These are phyloP conservation scores for Fusarium sp. DNA, from an alignment of 2,329 filamentous ascomycete genomes.

Conservation along the genomic window DNA sequence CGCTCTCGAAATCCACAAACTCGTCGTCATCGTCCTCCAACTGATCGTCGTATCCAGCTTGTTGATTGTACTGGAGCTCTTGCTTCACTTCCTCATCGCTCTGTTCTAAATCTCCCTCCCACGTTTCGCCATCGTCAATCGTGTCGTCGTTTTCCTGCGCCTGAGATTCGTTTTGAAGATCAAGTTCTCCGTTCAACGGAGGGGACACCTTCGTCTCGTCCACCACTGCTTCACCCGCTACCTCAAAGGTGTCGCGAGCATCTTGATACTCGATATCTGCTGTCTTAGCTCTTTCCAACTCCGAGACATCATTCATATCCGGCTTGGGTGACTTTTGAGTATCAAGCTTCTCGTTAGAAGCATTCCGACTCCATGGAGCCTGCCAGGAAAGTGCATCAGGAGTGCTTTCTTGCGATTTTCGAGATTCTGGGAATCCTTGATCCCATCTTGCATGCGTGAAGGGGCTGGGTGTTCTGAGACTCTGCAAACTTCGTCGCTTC, in stretches of 20 bases:
- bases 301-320: slow-evolving; percentile 5
- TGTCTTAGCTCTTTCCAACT: slow-evolving; percentile 16
- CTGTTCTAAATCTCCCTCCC: slow-evolving; percentile 22
- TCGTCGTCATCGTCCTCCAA: slow-evolving; percentile 48
- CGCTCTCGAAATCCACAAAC: slow-evolving; percentile 62
- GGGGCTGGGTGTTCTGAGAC: slow-evolving; percentile 78
- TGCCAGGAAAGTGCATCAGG: slow-evolving; percentile 37
- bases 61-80: slow-evolving; percentile 41
- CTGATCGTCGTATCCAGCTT: slow-evolving; percentile 35
- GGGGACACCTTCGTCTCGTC: neutral
- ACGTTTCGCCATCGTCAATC: slow-evolving; percentile 47
- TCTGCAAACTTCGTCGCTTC: slow-evolving; percentile 80
- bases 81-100: slow-evolving; percentile 22
- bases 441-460: slow-evolving; percentile 74
- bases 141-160: slow-evolving; percentile 42
- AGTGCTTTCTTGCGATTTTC: slow-evolving; percentile 31
- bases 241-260: neutral
- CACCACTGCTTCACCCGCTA: neutral
- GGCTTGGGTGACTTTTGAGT: neutral
- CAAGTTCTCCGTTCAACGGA: slow-evolving; percentile 14
- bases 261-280: slow-evolving; percentile 20
- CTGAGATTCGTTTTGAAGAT: slow-evolving; percentile 25
- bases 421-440: slow-evolving; percentile 41
- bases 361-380: slow-evolving; percentile 25
- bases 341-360: slow-evolving; percentile 23